Conservation (phyloP, 495 filamentous ascomycete genomes). For the Talaromyces borbonicus region DNA sequence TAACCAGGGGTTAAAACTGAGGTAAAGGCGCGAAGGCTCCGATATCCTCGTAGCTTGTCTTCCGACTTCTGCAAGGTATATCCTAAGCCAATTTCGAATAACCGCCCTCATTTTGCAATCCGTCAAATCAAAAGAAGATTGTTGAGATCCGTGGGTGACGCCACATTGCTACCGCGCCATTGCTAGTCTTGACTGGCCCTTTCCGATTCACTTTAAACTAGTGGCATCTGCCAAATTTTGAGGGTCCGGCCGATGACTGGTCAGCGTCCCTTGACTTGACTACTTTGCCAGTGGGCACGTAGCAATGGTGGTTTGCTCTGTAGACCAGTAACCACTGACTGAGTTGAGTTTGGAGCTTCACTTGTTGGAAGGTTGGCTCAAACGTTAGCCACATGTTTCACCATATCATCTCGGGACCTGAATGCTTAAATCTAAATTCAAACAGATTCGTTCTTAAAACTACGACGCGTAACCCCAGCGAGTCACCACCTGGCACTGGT, state of each 20-base stretch:
- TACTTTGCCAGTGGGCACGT: no score
- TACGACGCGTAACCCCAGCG: neutral
- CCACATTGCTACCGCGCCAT: slow-evolving; percentile 5
- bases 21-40: no score
- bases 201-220: neutral
- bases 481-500: no score
- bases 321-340: neutral
- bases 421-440: neutral
- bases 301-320: neutral
- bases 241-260: slow-evolving; percentile 2
- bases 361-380: neutral
- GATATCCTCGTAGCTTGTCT: no score
- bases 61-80: no score
- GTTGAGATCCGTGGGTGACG: neutral
- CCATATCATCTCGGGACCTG: neutral
- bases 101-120: no score
- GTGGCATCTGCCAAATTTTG: neutral
- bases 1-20: no score
- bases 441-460: neutral
- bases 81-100: no score
- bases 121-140: no score
- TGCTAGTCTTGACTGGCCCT: neutral
- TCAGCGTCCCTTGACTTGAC: neutral
- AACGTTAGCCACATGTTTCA: neutral
- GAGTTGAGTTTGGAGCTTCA: neutral